Percentiles rank a stretch among this genome's conserved stretches.
Conservation (phyloP, 345 rosid genomes). For the Aquilaria malaccensis region DNA sequence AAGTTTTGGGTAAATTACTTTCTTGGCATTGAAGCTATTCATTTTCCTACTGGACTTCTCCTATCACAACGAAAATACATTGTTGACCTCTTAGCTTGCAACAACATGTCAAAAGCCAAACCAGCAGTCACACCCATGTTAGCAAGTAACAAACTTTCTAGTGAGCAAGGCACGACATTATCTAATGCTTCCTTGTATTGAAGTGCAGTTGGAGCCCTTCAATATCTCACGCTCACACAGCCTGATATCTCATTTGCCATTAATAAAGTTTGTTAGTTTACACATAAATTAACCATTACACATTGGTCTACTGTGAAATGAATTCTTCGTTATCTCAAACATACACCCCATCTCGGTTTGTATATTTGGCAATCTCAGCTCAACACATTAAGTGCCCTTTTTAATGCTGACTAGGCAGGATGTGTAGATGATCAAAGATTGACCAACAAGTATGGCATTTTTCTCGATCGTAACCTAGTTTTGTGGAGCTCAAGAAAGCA, state of each 20-base stretch:
- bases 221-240: neutral
- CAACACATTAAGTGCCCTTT: neutral
- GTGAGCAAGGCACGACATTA: too few species aligned
- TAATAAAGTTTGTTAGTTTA: neutral
- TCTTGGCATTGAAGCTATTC: neutral
- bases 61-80: neutral
- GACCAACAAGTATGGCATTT: neutral
- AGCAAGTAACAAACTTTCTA: neutral
- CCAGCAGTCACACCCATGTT: too few species aligned
- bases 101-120: neutral
- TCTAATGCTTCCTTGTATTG: neutral
- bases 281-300: neutral
- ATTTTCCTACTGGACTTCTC: neutral
- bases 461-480: neutral
- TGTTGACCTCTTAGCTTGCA: neutral
- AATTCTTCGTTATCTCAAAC: neutral
- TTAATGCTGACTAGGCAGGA: neutral
- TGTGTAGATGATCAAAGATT: neutral
- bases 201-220: neutral
- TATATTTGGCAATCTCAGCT: neutral
- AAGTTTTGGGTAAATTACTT: neutral
- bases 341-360: neutral
- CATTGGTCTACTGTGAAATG: neutral
- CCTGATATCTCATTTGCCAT: neutral
- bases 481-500: neutral